Percentiles rank a stretch among this genome's conserved stretches.
Conservation (phyloP, 345 rosid genomes). For the Durio zibethinus region DNA sequence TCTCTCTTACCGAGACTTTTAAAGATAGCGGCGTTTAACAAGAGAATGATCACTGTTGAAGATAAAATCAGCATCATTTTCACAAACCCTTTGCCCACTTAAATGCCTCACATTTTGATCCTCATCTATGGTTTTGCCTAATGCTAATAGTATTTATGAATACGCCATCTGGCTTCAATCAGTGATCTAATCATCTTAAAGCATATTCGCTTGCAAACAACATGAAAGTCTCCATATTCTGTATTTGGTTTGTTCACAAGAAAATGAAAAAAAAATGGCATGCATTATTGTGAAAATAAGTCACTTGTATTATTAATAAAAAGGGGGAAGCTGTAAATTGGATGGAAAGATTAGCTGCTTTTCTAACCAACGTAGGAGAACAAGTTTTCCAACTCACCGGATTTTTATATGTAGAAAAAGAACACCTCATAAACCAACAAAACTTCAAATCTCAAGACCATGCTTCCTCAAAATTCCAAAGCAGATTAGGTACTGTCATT, state of each 20-base stretch:
- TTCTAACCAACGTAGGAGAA: neutral
- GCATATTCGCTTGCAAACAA: neutral
- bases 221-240: neutral
- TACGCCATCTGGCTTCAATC: neutral
- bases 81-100: neutral
- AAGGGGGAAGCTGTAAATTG: no score
- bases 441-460: neutral
- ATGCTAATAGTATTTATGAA: no score
- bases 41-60: conserved; percentile 10
- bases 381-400: neutral
- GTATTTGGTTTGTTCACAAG: neutral
- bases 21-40: neutral
- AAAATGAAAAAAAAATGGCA: no score
- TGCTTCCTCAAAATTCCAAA: neutral
- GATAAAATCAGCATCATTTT: conserved; percentile 20
- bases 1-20: conserved; percentile 7
- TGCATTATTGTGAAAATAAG: no score
- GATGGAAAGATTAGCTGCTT: neutral
- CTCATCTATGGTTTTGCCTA: neutral
- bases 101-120: neutral
- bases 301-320: no score
- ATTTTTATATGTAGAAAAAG: neutral
- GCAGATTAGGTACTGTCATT: neutral
- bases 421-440: no score
- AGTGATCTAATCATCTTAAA: neutral